Percentiles rank a stretch among this genome's conserved stretches.
Conservation (phyloP, 2,329 filamentous ascomycete species). For the Monilinia aucupariae region DNA sequence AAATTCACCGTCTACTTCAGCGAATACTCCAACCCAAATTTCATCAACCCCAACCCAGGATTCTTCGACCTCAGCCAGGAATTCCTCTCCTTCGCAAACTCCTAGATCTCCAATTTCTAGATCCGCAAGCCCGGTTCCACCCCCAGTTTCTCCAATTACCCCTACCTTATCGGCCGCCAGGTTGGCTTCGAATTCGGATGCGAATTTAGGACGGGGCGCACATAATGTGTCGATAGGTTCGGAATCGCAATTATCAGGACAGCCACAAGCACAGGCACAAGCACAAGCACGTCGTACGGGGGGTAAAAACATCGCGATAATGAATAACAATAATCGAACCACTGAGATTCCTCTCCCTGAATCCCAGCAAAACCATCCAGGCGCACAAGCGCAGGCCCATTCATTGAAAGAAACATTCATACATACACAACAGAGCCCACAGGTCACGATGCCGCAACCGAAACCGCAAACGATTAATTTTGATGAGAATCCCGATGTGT, state of each 20-base stretch:
- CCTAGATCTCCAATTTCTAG: neutral
- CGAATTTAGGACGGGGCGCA: neutral
- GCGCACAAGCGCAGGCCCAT: conserved; percentile 24
- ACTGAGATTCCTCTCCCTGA: neutral
- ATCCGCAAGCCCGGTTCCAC: conserved; percentile 30
- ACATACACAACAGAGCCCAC: conserved; percentile 41
- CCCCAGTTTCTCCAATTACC: conserved; percentile 34
- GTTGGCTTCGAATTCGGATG: conserved; percentile 16
- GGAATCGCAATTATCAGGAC: neutral
- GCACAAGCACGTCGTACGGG: neutral
- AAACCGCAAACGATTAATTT: conserved; percentile 50
- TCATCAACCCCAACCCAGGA: neutral
- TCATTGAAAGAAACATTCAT: conserved; percentile 35
- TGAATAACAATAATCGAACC: conserved; percentile 8
- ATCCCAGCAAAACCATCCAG: conserved; percentile 4
- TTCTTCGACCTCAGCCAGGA: neutral
- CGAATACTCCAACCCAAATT: neutral
- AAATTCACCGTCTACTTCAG: neutral
- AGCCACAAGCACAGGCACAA: neutral
- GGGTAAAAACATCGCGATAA: conserved; percentile 8
- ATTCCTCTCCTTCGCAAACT: neutral
- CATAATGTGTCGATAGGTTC: neutral
- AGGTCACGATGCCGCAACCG: conserved; percentile 39
- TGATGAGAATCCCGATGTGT: conserved; percentile 71
- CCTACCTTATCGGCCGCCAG: conserved; percentile 27